Evolutionary conservation across 345 rosid genomes (phyloP), one percentile per base, ranked within the genome.

Genomic region (Heritiera fomes): DNA sequence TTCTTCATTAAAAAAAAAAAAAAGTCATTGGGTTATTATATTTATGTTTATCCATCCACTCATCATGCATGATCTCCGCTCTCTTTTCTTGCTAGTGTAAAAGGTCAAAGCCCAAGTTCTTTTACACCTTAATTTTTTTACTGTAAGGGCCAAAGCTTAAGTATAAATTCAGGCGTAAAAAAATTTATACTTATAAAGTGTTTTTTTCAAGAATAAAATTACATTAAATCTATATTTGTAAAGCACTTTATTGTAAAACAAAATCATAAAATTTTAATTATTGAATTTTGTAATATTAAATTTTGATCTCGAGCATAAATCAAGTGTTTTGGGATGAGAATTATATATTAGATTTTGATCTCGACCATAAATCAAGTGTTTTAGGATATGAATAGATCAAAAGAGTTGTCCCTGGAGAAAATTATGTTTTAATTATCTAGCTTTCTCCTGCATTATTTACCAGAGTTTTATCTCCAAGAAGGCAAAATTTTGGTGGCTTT

Each of bases 401-500:
- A 65, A 3, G 20, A 18, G 20, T 66, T 12, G 15, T 28, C n/a
- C 2, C 23, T 2, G 20, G 20, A 58, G 7, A 17, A 2, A 43
- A 43, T 4, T 41, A 41, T 0, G 6, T 41, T 41, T 41, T 41
- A 41, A 41, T 41, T 43, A 3, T 3, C 63, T 56, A 10, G 10
- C 17, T 71, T 71, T 50, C 11, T 58, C 46, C 23, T 1, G 23
- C 38, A 46, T 41, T 5, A 18, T 59, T 58, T 41, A 12, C 46
- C 23, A 68, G 70, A 66, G 18, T 20, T 71, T 73, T 18, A 75
- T 75, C 20, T 70, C 8, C 32, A 63, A 60, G 55, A 78, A 70
- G 52, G 63, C 62, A 60, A 41, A 40, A 52, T 73, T 71, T 70
- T 74, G 86, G 83, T 78, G 84, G 84, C 79, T 77, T 72, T 70